phyloP scores from a whole-genome alignment of 2,329 filamentous ascomycete genomes.

The Aspergillus pseudoglaucus region DNA sequence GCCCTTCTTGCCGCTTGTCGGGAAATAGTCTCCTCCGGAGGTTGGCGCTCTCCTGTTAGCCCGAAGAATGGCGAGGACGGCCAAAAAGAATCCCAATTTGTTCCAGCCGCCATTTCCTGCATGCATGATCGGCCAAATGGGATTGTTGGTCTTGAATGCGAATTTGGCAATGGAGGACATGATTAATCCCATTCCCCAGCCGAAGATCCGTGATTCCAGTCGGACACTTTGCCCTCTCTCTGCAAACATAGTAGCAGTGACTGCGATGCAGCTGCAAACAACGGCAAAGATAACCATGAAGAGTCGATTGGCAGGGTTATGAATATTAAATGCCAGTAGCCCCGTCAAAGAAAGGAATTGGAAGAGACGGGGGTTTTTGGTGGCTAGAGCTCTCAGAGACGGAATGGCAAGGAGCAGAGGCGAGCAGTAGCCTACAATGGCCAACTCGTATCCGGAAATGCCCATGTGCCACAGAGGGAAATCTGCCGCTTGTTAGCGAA shows the following conservation, averaged over 20 bases:
- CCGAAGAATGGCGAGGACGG: slow-evolving; percentile 65
- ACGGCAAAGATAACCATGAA: slow-evolving; percentile 77
- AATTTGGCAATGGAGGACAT: slow-evolving; percentile 87
- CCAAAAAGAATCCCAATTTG: slow-evolving; percentile 69
- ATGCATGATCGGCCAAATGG: slow-evolving; percentile 93
- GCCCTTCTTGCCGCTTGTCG: slow-evolving; percentile 52
- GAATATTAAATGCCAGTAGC: slow-evolving; percentile 70
- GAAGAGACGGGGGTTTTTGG: slow-evolving; percentile 61
- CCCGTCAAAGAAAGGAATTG: slow-evolving; percentile 75
- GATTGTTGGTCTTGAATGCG: slow-evolving; percentile 89
- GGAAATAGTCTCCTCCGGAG: slow-evolving; percentile 44
- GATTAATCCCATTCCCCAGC: slow-evolving; percentile 74
- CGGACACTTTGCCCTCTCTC: slow-evolving; percentile 67
- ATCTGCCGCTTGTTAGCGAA: slow-evolving; percentile 46
- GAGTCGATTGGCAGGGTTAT: slow-evolving; percentile 66
- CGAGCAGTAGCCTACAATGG: slow-evolving; percentile 77
- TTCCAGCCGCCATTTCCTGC: slow-evolving; percentile 88
- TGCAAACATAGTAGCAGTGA: slow-evolving; percentile 73
- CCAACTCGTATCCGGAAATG: slow-evolving; percentile 88
- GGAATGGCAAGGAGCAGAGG: slow-evolving; percentile 70
- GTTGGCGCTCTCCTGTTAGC: slow-evolving; percentile 63
- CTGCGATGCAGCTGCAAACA: slow-evolving; percentile 71
- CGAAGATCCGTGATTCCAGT: slow-evolving; percentile 74
- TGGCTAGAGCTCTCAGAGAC: slow-evolving; percentile 60
- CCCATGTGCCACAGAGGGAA: slow-evolving; percentile 99